Evolutionary conservation across 805 yeast genomes (phyloP).

Genomic region (Yamadazyma insecticola): DNA sequence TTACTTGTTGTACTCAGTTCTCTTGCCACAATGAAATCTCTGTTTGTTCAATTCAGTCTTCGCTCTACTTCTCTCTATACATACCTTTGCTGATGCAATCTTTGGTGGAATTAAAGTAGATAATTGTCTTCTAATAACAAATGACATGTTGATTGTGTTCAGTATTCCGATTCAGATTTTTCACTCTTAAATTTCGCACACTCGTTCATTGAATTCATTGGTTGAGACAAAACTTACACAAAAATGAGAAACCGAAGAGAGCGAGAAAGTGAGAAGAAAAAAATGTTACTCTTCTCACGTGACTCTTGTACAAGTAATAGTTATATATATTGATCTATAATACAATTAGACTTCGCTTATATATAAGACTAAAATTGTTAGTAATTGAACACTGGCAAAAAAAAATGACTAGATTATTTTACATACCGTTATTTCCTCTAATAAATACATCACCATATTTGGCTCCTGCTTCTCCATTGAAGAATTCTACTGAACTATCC

Average conservation of each 20-base stretch:
- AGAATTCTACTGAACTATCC: conserved; percentile 67
- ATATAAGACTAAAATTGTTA: conserved; percentile 41
- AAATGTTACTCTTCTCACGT: no score
- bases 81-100: conserved; percentile 91
- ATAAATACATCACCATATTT: conserved; percentile 78
- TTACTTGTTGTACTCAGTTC: no score
- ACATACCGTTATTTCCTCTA: conserved; percentile 81
- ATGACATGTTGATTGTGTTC: conserved; percentile 53
- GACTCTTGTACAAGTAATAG: background rate
- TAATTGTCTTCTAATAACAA: conserved; percentile 84
- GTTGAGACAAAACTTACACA: conserved; percentile 8
- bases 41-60: no score
- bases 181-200: conserved; percentile 2
- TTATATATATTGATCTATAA: conserved; percentile 2
- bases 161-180: conserved; percentile 5
- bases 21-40: background rate
- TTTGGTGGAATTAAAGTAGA: conserved; percentile 98
- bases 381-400: no score
- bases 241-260: conserved; percentile 1
- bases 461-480: conserved; percentile 36
- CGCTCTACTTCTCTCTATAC: no score
- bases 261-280: no score
- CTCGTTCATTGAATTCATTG: conserved; percentile 7
- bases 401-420: no score
- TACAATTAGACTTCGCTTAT: conserved; percentile 31